These are phyloP conservation scores for Tetrahymena malaccensis DNA, from an alignment of 73 alveolate genomes.

Conservation along the genomic window DNA sequence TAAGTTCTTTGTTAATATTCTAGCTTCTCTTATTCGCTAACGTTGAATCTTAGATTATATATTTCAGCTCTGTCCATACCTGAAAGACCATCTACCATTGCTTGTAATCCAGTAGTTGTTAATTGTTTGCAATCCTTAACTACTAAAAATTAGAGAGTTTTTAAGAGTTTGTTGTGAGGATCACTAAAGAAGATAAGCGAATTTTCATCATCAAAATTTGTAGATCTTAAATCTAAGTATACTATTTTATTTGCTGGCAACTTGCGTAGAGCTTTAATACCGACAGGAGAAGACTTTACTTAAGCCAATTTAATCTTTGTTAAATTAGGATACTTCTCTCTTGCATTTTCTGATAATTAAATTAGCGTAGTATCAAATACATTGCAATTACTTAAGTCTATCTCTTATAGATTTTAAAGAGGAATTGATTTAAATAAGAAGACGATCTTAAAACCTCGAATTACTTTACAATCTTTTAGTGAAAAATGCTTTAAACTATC, in stretches of 20 bases:
- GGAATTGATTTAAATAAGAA: neutral
- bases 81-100: neutral
- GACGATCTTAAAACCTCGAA: neutral
- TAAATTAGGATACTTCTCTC: neutral
- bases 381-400: neutral
- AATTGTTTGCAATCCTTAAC: neutral
- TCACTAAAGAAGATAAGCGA: neutral
- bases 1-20: neutral
- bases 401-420: neutral
- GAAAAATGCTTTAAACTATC: neutral
- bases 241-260: neutral
- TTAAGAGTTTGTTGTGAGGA: neutral
- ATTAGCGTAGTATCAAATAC: neutral
- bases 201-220: neutral
- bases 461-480: neutral
- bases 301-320: neutral
- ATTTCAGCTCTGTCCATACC: neutral
- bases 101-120: neutral
- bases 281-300: neutral
- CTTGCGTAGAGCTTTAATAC: neutral
- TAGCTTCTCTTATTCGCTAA: neutral
- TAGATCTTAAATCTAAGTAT: neutral
- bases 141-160: neutral
- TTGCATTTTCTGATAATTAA: neutral
- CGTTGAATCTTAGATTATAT: neutral